Percentiles rank a stretch among this genome's conserved stretches.
These are phyloP conservation scores for Discostella stelligeroides DNA, from an alignment of 108 stramenopile species.

Conservation along the genomic window DNA sequence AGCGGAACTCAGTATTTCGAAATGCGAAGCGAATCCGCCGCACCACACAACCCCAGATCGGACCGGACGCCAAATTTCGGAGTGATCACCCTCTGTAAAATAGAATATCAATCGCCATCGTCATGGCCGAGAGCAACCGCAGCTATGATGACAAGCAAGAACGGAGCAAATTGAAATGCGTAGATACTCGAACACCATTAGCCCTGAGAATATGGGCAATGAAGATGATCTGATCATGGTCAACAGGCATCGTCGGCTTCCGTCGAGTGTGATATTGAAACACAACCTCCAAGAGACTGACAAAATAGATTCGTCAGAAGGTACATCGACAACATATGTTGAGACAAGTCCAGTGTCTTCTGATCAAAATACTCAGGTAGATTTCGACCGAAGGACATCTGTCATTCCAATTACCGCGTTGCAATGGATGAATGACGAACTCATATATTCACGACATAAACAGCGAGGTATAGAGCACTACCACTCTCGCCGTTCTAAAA, in stretches of 20 bases:
- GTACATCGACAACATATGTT: not conserved
- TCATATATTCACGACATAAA: not conserved
- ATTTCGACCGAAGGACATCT: not conserved
- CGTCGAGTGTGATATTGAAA: slow-evolving; percentile 8
- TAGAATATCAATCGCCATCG: too few species aligned
- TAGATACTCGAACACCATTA: too few species aligned
- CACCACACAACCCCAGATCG: too few species aligned
- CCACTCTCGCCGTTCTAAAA: not conserved
- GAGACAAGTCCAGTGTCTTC: slow-evolving; percentile 6
- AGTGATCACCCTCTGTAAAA: too few species aligned
- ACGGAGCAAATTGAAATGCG: too few species aligned
- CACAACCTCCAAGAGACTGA: not conserved
- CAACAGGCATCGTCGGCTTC: not conserved
- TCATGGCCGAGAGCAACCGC: too few species aligned
- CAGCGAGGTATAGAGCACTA: not conserved
- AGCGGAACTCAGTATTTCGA: not conserved
- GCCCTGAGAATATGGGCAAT: too few species aligned
- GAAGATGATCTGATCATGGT: not conserved
- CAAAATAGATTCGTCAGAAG: not conserved
- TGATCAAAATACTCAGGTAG: not conserved
- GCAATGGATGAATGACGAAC: not conserved
- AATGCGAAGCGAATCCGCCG: not conserved
- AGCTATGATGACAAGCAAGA: too few species aligned
- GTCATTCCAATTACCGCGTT: not conserved
- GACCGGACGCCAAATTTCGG: too few species aligned